Evolutionary conservation across 306 rosid species (phyloP).

Genomic region (Fragaria ananassa): DNA sequence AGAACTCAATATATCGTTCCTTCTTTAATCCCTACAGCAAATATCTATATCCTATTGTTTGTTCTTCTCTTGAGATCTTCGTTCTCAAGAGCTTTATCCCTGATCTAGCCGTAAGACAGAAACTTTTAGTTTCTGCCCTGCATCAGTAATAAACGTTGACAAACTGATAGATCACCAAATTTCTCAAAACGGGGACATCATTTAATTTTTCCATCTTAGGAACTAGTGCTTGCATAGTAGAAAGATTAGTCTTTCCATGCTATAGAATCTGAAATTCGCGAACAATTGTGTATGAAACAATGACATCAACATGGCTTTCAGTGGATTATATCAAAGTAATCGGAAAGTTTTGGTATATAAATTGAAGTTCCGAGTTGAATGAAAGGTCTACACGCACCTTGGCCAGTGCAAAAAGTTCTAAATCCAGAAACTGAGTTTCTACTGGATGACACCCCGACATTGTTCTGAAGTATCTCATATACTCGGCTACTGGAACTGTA

Average conservation of each 20-base stretch:
- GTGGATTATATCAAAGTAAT: background rate
- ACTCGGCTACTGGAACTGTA: conserved; percentile 42
- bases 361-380: background rate
- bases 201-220: background rate
- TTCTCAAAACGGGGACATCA: background rate
- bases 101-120: too few relatives aligned
- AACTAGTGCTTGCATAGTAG: background rate
- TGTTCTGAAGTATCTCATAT: conserved; percentile 38
- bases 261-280: background rate
- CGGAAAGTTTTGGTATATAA: background rate
- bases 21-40: too few relatives aligned
- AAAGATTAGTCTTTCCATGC: background rate
- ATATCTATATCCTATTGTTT: too few relatives aligned
- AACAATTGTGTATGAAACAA: background rate
- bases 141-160: background rate
- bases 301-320: background rate
- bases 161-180: background rate
- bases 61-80: too few relatives aligned
- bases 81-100: too few relatives aligned
- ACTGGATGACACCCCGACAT: conserved; percentile 41
- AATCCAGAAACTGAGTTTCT: conserved; percentile 46
- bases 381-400: conserved; percentile 48
- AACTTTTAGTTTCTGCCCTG: too few relatives aligned
- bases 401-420: conserved; percentile 56
- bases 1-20: too few relatives aligned